Evolutionary conservation across 2,329 filamentous ascomycete genomes (phyloP), one percentile per base, ranked within the genome.

Genomic region (Teratosphaeriaceae sp.): DNA sequence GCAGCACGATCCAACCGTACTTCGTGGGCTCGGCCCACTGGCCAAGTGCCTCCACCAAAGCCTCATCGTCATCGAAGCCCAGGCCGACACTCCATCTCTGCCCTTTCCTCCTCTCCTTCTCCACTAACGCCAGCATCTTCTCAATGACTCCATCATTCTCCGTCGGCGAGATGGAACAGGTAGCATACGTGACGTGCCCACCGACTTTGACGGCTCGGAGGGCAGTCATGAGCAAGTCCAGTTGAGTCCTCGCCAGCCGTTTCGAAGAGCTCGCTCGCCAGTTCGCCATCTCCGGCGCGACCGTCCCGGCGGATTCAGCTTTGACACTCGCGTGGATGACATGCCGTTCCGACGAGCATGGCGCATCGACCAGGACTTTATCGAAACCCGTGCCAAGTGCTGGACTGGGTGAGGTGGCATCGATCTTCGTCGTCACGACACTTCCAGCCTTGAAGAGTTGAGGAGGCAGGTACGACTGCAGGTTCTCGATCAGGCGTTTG

Each of bases 71-170:
- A 34, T 42, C 44, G 43, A 58, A 53, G 31, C 55, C 56, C 18
- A 64, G 57, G 18, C 50, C 52, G 11, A 63, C 50, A 19, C 49
- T 52, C 65, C 62, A 67, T 51, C 39, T 51, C 5, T 36, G 31
- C n/a, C 56, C 58, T 43, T 66, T 67, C 52, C 59, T 65, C 29
- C 53, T 50, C 30, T 66, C 63, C 54, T 67, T 66, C 37, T 58
- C 56, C 16, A 65, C 51, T 26, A 59, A 48, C 21, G 56, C 57
- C 12, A 62, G 22, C 26, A 57, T 57, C 41, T 59, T 63, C 42
- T 64, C 63, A 2, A 69, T 46, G 11, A 69, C 66, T 11, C 59
- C 60, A 41, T 69, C 66, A 27, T 69, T 69, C 59, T 69, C 66
- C 1, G 58, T 61, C 3, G 43, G 47, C 44, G 65, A 63, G 9